Evolutionary conservation across 768 basidiomycete genomes (phyloP), one percentile per base, ranked within the genome.

Genomic region (Thelephora aurantiotincta): DNA sequence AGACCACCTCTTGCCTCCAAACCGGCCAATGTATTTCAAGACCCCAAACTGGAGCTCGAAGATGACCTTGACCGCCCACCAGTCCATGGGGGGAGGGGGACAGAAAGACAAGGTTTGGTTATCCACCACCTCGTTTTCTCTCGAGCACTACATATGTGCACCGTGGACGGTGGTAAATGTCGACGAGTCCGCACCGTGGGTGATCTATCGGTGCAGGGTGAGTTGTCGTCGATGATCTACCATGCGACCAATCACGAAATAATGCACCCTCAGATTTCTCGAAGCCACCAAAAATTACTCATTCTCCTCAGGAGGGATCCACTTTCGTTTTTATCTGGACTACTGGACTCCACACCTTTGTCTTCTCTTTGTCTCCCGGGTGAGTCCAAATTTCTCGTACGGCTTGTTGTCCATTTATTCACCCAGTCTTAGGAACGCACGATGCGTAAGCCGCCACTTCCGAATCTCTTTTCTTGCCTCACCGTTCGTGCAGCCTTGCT

Each of bases 331-430:
- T 58, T 79, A 46, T 65, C 72, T 11, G 63, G 73, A 30, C 66
- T 94, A 43, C 81, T 88, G 2, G 81, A 91, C 60, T 57, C 64
- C 2, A 64, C 75, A 0, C 72, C 80, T 6, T 63, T 94, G 23
- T 87, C 85, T 7, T 80, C 81, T 18, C 57, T 92, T n/a, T 62
- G 77, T 50, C 70, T 94, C 33, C 89, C 90, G 47, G 91, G 88
- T 73, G 62, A 53, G 66, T 73, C 34, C 46, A 55, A 56, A 12
- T 23, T 19, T 41, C 49, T 46, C 54, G 50, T 46, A 44, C 52
- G 22, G 50, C 52, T 52, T 33, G 30, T 23, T 37, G 46, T 48
- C 53, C 16, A 42, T 23, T 41, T 46, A 34, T 48, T 47, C 9
- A 46, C 47, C 20, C 19, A 45, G 47, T 18, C 42, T 12, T 44